A percentile compares a stretch with the other conserved stretches of the same genome.
Conservation (phyloP, 2,329 filamentous ascomycete genomes). For the Thermoascus crustaceus region DNA sequence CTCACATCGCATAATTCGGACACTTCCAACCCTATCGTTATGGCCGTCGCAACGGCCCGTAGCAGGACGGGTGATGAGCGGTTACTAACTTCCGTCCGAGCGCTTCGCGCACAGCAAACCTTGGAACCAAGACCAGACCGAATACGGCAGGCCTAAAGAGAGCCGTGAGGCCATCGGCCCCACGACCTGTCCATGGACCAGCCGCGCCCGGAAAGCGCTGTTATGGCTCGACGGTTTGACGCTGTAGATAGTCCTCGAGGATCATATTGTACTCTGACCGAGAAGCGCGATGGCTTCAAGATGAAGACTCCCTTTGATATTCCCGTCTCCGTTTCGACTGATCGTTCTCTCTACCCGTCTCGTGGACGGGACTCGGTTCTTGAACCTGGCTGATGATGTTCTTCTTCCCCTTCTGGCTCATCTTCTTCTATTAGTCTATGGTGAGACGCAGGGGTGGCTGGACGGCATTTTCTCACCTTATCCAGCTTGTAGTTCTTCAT, state of each 20-base stretch:
- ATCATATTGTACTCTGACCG: no score
- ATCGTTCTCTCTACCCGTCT: neutral
- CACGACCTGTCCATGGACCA: neutral
- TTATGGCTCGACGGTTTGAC: neutral
- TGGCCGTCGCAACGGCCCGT: no score
- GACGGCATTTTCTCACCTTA: conserved; percentile 25
- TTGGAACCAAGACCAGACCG: neutral
- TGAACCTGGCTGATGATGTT: conserved; percentile 7
- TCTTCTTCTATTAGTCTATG: conserved; percentile 16
- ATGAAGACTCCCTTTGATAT: no score
- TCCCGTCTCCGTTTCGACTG: neutral
- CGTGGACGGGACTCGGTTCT: conserved; percentile 4
- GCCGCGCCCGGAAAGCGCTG: neutral
- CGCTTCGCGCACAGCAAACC: neutral
- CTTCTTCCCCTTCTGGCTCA: conserved; percentile 16
- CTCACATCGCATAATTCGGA: neutral
- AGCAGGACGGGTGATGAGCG: neutral
- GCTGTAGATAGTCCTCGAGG: neutral
- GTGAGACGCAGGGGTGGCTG: neutral
- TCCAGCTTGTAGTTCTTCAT: conserved; percentile 53
- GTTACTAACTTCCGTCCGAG: conserved; percentile 1
- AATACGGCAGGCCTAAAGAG: neutral
- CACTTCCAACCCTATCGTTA: no score
- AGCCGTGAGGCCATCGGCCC: neutral
- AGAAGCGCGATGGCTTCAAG: no score